Conservation (phyloP, 108 stramenopile species). For the Cyclostephanos tholiformis region DNA sequence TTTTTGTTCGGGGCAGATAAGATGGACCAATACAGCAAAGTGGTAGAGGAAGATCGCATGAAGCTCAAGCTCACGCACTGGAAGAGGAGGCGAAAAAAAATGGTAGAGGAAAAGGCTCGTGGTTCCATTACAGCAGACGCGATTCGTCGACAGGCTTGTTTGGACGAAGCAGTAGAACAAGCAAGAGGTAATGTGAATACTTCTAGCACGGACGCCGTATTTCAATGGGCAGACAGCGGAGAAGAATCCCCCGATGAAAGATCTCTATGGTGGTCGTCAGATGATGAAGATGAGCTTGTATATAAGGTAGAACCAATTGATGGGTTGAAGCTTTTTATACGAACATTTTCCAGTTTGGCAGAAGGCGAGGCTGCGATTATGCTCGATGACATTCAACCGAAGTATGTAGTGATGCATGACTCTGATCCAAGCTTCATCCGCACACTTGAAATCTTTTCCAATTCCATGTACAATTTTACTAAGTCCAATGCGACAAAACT, state of each 20-base stretch:
- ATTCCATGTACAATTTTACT: conserved; percentile 36
- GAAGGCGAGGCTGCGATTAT: conserved; percentile 67
- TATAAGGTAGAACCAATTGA: conserved; percentile 44
- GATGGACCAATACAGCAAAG: conserved; percentile 29
- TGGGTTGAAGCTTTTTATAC: conserved; percentile 59
- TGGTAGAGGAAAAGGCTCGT: conserved; percentile 69
- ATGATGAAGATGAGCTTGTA: conserved; percentile 48
- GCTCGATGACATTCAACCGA: conserved; percentile 81
- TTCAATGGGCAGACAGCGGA: conserved; percentile 9
- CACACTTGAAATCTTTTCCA: conserved; percentile 82
- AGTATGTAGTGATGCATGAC: conserved; percentile 90
- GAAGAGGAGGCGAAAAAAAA: conserved; percentile 62
- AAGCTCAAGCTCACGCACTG: conserved; percentile 59
- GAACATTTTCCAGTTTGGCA: conserved; percentile 63
- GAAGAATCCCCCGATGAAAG: conserved; percentile 24
- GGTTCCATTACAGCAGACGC: conserved; percentile 60
- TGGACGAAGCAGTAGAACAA: conserved; percentile 79
- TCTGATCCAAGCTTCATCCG: conserved; percentile 88
- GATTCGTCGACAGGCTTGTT: conserved; percentile 62
- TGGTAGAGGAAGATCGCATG: conserved; percentile 44
- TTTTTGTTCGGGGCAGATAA: conserved; percentile 50
- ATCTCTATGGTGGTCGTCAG: conserved; percentile 33
- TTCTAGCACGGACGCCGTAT: conserved; percentile 7
- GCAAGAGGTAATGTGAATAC: conserved; percentile 51
- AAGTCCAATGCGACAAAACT: conserved; percentile 12